Conservation (phyloP, 768 basidiomycete species). For the Mrakia frigida region DNA sequence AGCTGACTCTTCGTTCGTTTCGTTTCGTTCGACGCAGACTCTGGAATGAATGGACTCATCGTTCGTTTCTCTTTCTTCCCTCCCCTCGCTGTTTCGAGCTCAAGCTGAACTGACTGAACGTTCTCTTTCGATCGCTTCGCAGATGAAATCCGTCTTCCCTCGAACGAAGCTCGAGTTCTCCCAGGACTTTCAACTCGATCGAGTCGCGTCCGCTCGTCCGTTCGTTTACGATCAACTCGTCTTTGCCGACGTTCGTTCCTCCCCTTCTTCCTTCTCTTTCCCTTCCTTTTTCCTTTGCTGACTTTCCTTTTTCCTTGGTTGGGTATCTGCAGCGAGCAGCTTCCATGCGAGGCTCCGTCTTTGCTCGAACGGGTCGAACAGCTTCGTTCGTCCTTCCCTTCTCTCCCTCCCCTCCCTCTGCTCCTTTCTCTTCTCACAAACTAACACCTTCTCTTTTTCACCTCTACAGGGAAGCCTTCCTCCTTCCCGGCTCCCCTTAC, state of each 20-base stretch:
- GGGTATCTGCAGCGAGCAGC: slow-evolving; percentile 66
- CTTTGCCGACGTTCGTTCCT: slow-evolving; percentile 55
- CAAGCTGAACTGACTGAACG: neutral
- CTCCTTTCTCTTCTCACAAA: neutral
- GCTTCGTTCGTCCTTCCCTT: slow-evolving; percentile 48
- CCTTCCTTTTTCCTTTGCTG: too few species aligned
- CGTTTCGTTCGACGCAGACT: slow-evolving; percentile 43
- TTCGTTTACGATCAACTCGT: slow-evolving; percentile 83
- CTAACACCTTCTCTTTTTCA: neutral
- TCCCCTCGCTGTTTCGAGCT: neutral
- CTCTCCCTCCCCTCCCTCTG: neutral
- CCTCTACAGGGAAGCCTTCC: slow-evolving; percentile 54
- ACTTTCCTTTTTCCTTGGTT: too few species aligned
- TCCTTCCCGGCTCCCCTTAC: slow-evolving; percentile 63
- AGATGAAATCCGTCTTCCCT: slow-evolving; percentile 73
- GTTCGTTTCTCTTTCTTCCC: neutral
- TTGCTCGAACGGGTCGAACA: slow-evolving; percentile 64
- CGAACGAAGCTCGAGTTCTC: slow-evolving; percentile 71
- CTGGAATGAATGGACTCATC: slow-evolving; percentile 62
- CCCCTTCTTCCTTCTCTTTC: too few species aligned
- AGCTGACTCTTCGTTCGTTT: too few species aligned
- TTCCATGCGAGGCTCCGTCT: slow-evolving; percentile 66
- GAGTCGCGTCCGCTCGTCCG: slow-evolving; percentile 60
- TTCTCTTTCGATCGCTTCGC: slow-evolving; percentile 42
- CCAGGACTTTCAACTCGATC: slow-evolving; percentile 71